Conservation (phyloP, 2,329 filamentous ascomycete species). For the Microcera coccophila region DNA sequence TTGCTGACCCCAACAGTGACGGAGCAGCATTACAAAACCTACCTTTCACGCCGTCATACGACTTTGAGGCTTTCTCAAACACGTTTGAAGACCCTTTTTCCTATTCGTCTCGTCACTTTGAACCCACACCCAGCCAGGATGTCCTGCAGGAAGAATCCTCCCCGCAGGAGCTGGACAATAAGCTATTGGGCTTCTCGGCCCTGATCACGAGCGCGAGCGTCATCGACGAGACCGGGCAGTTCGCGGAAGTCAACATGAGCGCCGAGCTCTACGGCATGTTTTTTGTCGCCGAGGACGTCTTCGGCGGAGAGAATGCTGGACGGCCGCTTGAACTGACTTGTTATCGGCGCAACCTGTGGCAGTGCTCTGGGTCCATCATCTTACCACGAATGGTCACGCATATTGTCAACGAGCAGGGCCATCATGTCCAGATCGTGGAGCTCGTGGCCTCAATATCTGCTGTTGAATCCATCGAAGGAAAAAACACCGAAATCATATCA, state of each 20-base stretch:
- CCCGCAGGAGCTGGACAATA: constrained; percentile 59
- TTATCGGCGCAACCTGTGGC: constrained; percentile 91
- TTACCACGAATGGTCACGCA: constrained; percentile 69
- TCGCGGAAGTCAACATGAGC: constrained; percentile 61
- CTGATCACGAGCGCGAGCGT: constrained; percentile 58
- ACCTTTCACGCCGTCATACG: constrained; percentile 58
- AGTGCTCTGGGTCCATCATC: constrained; percentile 83
- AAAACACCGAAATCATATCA: constrained; percentile 87
- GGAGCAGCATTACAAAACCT: constrained; percentile 33
- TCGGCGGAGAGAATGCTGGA: constrained; percentile 54
- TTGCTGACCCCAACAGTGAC: constrained; percentile 29
- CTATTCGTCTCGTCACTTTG: constrained; percentile 49
- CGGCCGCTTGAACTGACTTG: constrained; percentile 81
- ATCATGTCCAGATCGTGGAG: constrained; percentile 71
- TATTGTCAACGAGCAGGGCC: constrained; percentile 69
- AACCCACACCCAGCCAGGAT: constrained; percentile 42
- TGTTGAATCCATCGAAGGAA: constrained; percentile 88
- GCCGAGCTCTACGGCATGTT: constrained; percentile 86
- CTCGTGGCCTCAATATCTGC: constrained; percentile 79
- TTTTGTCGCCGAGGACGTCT: constrained; percentile 79
- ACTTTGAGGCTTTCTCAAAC: constrained; percentile 56
- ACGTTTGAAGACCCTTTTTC: constrained; percentile 65
- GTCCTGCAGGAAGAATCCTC: constrained; percentile 45
- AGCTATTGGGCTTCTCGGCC: constrained; percentile 70
- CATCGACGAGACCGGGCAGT: constrained; percentile 61